Conservation (phyloP, 1,284 basidiomycete genomes). For the Tranzscheliella williamsii region DNA sequence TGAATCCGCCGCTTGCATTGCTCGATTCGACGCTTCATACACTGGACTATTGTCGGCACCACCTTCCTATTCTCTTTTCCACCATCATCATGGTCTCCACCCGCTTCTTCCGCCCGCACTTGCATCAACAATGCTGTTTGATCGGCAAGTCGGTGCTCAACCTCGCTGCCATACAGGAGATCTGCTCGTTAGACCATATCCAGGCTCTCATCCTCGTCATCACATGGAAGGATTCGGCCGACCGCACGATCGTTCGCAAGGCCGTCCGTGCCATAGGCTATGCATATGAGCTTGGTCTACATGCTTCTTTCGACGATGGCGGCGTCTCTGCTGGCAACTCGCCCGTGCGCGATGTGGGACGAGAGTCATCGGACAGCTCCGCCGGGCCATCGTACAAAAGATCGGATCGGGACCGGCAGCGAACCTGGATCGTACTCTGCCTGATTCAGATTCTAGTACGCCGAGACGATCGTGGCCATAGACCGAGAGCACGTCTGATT, state of each 20-base stretch:
- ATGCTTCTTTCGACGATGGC: slow-evolving; percentile 12
- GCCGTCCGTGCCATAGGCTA: slow-evolving; percentile 57
- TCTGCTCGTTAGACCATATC: slow-evolving; percentile 77
- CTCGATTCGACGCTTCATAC: slow-evolving; percentile 62
- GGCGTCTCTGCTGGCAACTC: background rate
- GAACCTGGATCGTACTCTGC: slow-evolving; percentile 40
- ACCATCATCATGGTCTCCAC: slow-evolving; percentile 78
- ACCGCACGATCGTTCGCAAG: slow-evolving; percentile 59
- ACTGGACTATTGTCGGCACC: slow-evolving; percentile 70
- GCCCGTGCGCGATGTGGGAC: background rate
- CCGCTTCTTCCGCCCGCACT: slow-evolving; percentile 77
- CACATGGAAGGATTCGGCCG: slow-evolving; percentile 73
- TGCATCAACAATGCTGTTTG: slow-evolving; percentile 71
- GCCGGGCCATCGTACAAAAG: slow-evolving; percentile 3
- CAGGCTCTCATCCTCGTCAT: slow-evolving; percentile 81
- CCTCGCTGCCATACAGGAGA: slow-evolving; percentile 74
- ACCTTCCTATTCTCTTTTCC: slow-evolving; percentile 77
- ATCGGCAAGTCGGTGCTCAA: slow-evolving; percentile 70
- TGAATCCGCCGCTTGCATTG: slow-evolving; percentile 53
- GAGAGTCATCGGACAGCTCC: slow-evolving; percentile 6
- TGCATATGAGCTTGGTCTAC: slow-evolving; percentile 61
- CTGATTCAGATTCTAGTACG: slow-evolving; percentile 29
- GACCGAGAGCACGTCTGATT: slow-evolving; percentile 18
- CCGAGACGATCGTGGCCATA: slow-evolving; percentile 15
- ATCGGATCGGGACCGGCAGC: slow-evolving; percentile 33